phyloP scores from a whole-genome alignment of 2,329 filamentous ascomycete genomes.

The Rutstroemia sp. region DNA sequence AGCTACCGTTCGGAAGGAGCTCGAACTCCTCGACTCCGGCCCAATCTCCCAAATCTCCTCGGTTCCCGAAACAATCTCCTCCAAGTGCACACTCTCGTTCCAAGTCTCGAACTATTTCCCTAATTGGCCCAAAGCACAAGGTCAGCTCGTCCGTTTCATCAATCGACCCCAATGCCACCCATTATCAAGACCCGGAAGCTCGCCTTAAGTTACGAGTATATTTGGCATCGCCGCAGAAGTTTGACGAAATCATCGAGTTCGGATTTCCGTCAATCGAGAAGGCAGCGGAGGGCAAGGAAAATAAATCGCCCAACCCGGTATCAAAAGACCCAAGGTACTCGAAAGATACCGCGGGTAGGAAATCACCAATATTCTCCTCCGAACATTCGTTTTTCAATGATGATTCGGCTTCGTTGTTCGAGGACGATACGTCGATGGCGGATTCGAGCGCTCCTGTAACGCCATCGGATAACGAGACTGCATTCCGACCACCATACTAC shows the following conservation, averaged over 20 bases:
- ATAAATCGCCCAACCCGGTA: conserved; percentile 17
- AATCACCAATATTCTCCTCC: conserved; percentile 37
- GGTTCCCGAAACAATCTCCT: conserved; percentile 21
- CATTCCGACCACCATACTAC: conserved; percentile 20
- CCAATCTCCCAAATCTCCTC: conserved; percentile 22
- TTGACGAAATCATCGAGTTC: conserved; percentile 91
- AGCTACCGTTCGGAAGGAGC: conserved; percentile 52
- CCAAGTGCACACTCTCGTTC: conserved; percentile 26
- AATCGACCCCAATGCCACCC: conserved; percentile 65
- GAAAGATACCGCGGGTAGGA: conserved; percentile 18
- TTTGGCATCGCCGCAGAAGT: conserved; percentile 84
- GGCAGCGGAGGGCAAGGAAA: conserved; percentile 31
- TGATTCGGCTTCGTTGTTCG: conserved; percentile 48
- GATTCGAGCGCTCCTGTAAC: conserved; percentile 48
- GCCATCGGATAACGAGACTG: conserved; percentile 21
- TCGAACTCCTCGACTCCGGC: conserved; percentile 33
- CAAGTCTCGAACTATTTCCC: conserved; percentile 48
- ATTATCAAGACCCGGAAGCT: conserved; percentile 87
- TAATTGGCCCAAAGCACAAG: conserved; percentile 36
- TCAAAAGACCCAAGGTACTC: conserved; percentile 11
- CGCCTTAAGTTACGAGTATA: conserved; percentile 80
- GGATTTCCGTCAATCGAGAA: conserved; percentile 68
- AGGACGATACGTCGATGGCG: conserved; percentile 45
- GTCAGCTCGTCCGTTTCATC: conserved; percentile 34
- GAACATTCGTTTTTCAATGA: conserved; percentile 52